A percentile compares a stretch with the other conserved stretches of the same genome.
phyloP scores from a whole-genome alignment of 495 filamentous ascomycete species.

The Neurospora terricola region DNA sequence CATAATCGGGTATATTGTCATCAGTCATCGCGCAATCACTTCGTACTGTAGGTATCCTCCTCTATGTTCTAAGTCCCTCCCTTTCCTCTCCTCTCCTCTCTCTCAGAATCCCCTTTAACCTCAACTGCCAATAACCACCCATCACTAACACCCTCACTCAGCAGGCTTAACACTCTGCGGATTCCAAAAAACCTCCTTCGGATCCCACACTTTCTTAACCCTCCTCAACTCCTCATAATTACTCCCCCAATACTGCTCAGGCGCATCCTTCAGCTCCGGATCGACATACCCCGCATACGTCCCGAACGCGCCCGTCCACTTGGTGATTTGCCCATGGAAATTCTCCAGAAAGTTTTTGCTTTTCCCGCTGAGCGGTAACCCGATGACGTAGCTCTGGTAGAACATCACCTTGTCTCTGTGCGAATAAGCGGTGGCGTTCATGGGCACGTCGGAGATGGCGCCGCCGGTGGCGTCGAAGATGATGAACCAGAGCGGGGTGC shows the following conservation, averaged over 20 bases:
- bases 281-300: conserved; percentile 71
- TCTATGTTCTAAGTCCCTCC: neutral
- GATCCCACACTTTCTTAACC: conserved; percentile 48
- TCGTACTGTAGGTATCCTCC: too few relatives aligned
- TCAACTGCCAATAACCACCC: too few relatives aligned
- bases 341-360: conserved; percentile 33
- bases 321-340: conserved; percentile 32
- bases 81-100: neutral
- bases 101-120: neutral
- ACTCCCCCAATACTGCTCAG: conserved; percentile 48
- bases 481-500: conserved; percentile 42
- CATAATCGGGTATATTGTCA: neutral
- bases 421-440: conserved; percentile 44
- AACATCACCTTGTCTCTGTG: conserved; percentile 50
- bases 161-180: conserved; percentile 47
- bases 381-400: conserved; percentile 49
- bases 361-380: conserved; percentile 31
- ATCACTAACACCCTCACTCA: neutral
- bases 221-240: conserved; percentile 35
- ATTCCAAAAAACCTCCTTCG: conserved; percentile 49
- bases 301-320: conserved; percentile 27
- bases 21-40: neutral
- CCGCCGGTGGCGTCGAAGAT: conserved; percentile 50
- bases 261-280: conserved; percentile 40
- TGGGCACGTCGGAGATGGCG: conserved; percentile 33